Conservation (phyloP, 1,284 basidiomycete species). For the Ceratobasidium theobromae region DNA sequence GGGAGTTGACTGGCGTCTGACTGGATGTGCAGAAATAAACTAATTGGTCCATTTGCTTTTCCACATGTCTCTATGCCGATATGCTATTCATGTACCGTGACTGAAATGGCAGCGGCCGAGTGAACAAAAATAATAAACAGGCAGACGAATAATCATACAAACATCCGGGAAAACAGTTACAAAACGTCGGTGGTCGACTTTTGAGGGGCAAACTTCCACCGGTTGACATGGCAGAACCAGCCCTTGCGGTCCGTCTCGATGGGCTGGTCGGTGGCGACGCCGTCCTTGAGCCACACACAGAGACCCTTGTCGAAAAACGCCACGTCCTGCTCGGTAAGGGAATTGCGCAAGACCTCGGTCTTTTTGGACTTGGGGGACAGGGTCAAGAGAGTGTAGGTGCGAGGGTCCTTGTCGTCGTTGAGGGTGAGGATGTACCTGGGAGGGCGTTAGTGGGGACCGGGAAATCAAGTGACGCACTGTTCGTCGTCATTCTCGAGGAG, state of each 20-base stretch:
- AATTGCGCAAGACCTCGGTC: constrained; percentile 26
- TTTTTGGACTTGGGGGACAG: constrained; percentile 27
- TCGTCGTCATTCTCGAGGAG: constrained; percentile 33
- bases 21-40: constrained; percentile 13
- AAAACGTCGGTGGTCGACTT: not conserved
- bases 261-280: not conserved
- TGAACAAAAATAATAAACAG: not conserved
- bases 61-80: constrained; percentile 29
- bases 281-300: constrained; percentile 31
- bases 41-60: constrained; percentile 9
- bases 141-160: constrained; percentile 30
- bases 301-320: constrained; percentile 31
- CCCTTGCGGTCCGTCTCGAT: constrained; percentile 15
- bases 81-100: constrained; percentile 28
- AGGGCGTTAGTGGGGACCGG: not conserved
- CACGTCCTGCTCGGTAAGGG: constrained; percentile 20
- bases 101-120: not conserved
- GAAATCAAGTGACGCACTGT: not conserved
- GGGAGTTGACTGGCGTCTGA: not conserved
- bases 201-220: constrained; percentile 22
- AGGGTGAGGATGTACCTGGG: constrained; percentile 19
- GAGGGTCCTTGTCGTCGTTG: not conserved
- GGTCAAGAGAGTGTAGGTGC: constrained; percentile 17
- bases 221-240: constrained; percentile 29
- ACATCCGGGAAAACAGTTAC: not conserved